Percentiles rank a stretch among this genome's conserved stretches.
phyloP scores from a whole-genome alignment of 345 rosid species.

The Hirschfeldia incana region DNA sequence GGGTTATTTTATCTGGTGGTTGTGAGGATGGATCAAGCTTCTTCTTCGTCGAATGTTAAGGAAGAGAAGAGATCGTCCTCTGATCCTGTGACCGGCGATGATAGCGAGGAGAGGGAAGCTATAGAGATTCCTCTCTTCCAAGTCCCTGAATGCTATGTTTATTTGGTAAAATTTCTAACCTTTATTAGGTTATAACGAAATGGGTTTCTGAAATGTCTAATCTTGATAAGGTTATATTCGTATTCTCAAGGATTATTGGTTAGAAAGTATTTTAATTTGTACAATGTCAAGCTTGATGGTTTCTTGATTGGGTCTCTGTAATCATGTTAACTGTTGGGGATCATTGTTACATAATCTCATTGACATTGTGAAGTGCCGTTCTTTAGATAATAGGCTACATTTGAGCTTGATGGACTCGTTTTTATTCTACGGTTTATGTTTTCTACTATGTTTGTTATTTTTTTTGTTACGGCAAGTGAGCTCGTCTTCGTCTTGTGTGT shows the following conservation, averaged over 20 bases:
- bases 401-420: background rate
- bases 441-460: background rate
- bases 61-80: slow-evolving; percentile 38
- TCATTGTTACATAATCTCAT: background rate
- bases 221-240: background rate
- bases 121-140: slow-evolving; percentile 80
- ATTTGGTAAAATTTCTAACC: slow-evolving; percentile 53
- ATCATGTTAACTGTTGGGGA: background rate
- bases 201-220: slow-evolving; percentile 17
- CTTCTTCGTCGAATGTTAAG: slow-evolving; percentile 38
- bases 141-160: slow-evolving; percentile 92
- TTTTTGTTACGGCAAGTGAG: slow-evolving; percentile 9
- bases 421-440: background rate
- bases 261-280: background rate
- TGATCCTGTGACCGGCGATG: slow-evolving; percentile 39
- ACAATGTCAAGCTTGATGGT: background rate
- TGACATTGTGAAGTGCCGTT: slow-evolving; percentile 1
- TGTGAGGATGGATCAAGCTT: slow-evolving; percentile 38
- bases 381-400: background rate
- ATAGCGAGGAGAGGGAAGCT: slow-evolving; percentile 57
- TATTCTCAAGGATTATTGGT: background rate
- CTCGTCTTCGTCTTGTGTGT: slow-evolving; percentile 27
- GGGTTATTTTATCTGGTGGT: background rate
- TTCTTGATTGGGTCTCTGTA: slow-evolving; percentile 10
- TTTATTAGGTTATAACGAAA: background rate